Conservation (phyloP, 2,329 filamentous ascomycete genomes). For the Metarhizium guizhouense region DNA sequence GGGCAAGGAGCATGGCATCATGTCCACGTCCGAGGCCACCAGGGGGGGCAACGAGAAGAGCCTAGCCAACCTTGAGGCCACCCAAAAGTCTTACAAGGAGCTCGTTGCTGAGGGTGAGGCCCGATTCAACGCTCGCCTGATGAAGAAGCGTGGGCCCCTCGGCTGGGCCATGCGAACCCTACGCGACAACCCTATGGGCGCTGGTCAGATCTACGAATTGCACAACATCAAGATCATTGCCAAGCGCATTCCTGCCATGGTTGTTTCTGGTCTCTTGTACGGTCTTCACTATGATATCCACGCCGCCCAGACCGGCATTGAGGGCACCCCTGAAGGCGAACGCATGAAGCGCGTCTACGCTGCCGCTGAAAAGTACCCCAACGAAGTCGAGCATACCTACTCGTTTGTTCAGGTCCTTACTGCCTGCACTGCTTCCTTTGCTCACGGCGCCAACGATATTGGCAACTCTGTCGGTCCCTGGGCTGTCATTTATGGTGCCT, state of each 20-base stretch:
- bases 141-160: constrained; percentile 54
- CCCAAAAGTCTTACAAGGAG: constrained; percentile 49
- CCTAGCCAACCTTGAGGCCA: constrained; percentile 33
- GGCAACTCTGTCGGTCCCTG: constrained; percentile 62
- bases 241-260: constrained; percentile 60
- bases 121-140: constrained; percentile 54
- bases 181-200: constrained; percentile 62
- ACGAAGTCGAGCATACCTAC: constrained; percentile 62
- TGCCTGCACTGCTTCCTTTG: constrained; percentile 64
- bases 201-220: constrained; percentile 65
- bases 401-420: constrained; percentile 59
- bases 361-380: constrained; percentile 55
- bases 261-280: constrained; percentile 57
- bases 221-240: constrained; percentile 56
- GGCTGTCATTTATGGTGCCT: constrained; percentile 60
- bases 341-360: constrained; percentile 48
- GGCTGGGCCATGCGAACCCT: constrained; percentile 77
- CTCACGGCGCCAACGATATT: constrained; percentile 71
- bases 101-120: constrained; percentile 48
- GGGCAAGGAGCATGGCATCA: constrained; percentile 7
- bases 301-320: constrained; percentile 16
- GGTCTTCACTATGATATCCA: constrained; percentile 78
- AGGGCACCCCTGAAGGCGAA: constrained; percentile 13
- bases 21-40: constrained; percentile 3
- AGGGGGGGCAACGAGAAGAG: constrained; percentile 24